Base-by-base conservation (phyloP, 139 green algal species). In the Tetratostichococcus sp. region DNA sequence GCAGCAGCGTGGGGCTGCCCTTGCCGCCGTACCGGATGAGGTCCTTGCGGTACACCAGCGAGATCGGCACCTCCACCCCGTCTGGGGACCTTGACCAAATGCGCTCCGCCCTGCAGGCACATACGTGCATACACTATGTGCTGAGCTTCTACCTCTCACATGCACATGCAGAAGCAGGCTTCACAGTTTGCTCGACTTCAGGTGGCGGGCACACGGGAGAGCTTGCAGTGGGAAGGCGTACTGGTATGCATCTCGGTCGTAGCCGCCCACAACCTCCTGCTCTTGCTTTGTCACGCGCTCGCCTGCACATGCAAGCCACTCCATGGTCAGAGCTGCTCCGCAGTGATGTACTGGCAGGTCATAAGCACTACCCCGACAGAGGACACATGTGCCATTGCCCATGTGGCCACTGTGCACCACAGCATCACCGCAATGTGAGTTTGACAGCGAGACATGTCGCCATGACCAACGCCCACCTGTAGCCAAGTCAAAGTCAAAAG, bases 21-120 rank as follows among this genome's bases (percentile, higher is more conserved):
- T 39, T 80, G 57, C 89, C 91, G 67, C 93, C 91, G 58, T 86
- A 69, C 65, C 82, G 86, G 39, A 77, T 76, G 70, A 89, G 39
- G 76, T 86, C 84, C 32, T 82, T 86, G 67, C 87, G 87, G 68
- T 90, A 92, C 17, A 93, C 89, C 59, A 96, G 59, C 14, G 67
- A 85, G 59, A 93, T 83, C 23, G 89, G 86, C 28, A 91, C 83
- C 77, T 89, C 73, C 71, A 85, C 67, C 0, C 65, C 28, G 8
- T 34, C 65, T 16, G 28, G 65, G n/a, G 50, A 25, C 50, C 50
- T 23, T 26, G 50, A 25, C 50, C 50, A 62, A 8, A 62, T 17
- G 17, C 50, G 50, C 19, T 62, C 50, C 11, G 50, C 14, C 50
- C 50, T 62, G 50, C 50, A 62, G 50, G 67, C 42, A 26, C 31